These are phyloP conservation scores for Verticillium zaregamsianum DNA, from an alignment of 2,329 filamentous ascomycete species.

Conservation along the genomic window DNA sequence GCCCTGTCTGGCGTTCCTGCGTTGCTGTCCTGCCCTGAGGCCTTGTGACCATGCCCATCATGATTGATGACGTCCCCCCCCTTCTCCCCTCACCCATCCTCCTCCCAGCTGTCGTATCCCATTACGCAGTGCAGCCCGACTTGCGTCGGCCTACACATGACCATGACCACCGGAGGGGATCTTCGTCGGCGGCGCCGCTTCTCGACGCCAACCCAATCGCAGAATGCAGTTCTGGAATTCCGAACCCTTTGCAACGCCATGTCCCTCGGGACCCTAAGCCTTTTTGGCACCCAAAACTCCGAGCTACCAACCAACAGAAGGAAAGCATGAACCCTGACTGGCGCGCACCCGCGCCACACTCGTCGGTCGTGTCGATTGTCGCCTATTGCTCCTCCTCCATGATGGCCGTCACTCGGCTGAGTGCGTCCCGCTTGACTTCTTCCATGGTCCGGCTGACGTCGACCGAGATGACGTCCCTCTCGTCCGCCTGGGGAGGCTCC, in stretches of 20 bases:
- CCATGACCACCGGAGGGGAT: not conserved
- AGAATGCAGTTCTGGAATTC: not conserved
- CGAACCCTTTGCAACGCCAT: not conserved
- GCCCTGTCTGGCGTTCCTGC: not conserved
- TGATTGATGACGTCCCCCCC: not conserved
- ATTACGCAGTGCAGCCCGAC: not conserved
- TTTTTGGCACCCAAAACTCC: not conserved
- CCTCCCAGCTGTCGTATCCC: not conserved
- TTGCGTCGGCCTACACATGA: not conserved
- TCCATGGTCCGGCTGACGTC: conserved; percentile 59
- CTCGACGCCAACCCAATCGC: not conserved
- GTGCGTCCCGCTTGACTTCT: conserved; percentile 56
- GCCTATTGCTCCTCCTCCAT: conserved; percentile 26
- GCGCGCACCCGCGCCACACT: not conserved
- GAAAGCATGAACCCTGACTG: not conserved
- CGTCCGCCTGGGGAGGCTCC: conserved; percentile 72
- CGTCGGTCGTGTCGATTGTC: not conserved
- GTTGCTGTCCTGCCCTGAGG: not conserved
- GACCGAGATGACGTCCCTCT: conserved; percentile 67
- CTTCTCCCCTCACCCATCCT: not conserved
- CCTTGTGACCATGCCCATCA: not conserved
- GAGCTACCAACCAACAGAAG: not conserved
- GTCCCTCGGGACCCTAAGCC: not conserved
- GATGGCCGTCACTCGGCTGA: conserved; percentile 54
- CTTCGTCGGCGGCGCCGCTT: not conserved